Conservation (phyloP, 495 filamentous ascomycete species). For the Aspergillus hancockii region DNA sequence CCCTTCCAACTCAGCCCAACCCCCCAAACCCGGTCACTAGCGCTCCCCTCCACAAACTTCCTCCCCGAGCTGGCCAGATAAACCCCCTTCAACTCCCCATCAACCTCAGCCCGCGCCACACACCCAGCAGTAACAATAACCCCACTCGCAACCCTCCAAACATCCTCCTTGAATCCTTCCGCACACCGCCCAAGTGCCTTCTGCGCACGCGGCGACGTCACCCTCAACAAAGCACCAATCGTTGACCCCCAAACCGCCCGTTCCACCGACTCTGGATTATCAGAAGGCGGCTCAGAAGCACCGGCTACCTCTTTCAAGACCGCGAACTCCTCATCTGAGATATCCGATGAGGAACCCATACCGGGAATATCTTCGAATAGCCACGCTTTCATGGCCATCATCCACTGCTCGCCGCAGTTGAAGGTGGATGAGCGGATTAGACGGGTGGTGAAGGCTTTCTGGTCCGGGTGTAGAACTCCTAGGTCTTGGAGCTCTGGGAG, state of each 20-base stretch:
- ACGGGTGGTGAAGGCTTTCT: constrained; percentile 7
- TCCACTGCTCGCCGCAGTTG: constrained; percentile 17
- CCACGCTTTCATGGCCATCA: constrained; percentile 19
- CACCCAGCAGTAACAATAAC: constrained; percentile 13
- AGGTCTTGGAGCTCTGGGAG: constrained; percentile 10
- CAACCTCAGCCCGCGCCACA: constrained; percentile 15
- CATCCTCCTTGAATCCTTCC: constrained; percentile 3
- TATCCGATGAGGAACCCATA: neutral
- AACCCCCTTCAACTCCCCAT: constrained; percentile 7
- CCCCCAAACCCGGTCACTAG: constrained; percentile 11
- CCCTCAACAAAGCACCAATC: constrained; percentile 1
- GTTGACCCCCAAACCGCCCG: neutral
- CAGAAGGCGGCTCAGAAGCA: neutral
- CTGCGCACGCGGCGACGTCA: constrained; percentile 9
- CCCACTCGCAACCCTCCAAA: constrained; percentile 10
- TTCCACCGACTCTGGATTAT: neutral
- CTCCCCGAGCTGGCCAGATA: constrained; percentile 9
- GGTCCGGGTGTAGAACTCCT: constrained; percentile 7
- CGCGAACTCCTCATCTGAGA: neutral
- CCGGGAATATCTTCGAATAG: constrained; percentile 6
- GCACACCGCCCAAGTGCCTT: constrained; percentile 10
- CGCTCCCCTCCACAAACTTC: constrained; percentile 16
- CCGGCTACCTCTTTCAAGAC: neutral
- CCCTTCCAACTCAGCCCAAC: constrained; percentile 20
- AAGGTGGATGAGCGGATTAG: constrained; percentile 8